These are phyloP conservation scores for Allium fistulosum DNA, from an alignment of 106 monocot genomes.

Conservation along the genomic window DNA sequence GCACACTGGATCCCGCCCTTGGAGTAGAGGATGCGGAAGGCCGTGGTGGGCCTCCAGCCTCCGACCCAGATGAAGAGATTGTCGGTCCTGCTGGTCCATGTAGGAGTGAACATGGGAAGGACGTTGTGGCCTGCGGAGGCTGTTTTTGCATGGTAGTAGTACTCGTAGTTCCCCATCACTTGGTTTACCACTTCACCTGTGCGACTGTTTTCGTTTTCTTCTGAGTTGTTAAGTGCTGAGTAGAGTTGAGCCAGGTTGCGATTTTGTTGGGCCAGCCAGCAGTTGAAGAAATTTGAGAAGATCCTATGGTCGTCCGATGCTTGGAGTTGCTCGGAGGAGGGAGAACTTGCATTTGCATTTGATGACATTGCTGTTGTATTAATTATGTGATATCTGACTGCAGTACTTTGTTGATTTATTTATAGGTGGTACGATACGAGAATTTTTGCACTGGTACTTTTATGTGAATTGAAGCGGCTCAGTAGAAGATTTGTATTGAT, in stretches of 20 bases:
- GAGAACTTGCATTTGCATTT: no score
- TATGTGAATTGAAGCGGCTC: no score
- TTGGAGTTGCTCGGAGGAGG: neutral
- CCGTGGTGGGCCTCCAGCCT: conserved; percentile 64
- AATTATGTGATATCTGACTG: no score
- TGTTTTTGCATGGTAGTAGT: conserved; percentile 46
- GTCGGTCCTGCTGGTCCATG: conserved; percentile 61
- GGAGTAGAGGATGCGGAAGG: conserved; percentile 61
- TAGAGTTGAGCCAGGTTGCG: neutral
- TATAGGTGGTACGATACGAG: no score
- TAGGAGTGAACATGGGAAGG: neutral
- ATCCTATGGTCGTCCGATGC: neutral
- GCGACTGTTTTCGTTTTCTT: neutral
- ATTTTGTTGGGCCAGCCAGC: neutral
- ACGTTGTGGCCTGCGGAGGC: conserved; percentile 34
- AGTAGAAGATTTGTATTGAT: no score
- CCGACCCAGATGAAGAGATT: conserved; percentile 53
- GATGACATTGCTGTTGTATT: no score
- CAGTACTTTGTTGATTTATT: no score
- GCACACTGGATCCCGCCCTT: conserved; percentile 9
- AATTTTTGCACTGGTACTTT: no score
- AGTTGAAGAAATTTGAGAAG: neutral
- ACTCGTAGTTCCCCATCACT: conserved; percentile 31
- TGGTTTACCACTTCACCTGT: neutral
- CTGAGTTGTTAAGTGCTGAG: neutral